Evolutionary conservation across 2,329 filamentous ascomycete species (phyloP).

Genomic region (Microdochium trichocladiopsis): DNA sequence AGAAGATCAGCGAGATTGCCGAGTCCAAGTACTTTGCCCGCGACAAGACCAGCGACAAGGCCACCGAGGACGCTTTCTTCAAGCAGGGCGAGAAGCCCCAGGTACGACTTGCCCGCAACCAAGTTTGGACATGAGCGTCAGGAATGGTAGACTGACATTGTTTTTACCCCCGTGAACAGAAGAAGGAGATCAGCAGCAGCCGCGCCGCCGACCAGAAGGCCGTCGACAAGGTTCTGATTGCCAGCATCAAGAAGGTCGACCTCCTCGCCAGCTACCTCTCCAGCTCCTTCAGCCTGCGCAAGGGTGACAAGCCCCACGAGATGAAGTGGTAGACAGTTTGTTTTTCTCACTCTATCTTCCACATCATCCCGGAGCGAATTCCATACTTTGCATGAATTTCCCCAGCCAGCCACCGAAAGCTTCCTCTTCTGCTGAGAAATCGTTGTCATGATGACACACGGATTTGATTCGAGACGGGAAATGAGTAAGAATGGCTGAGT

Average conservation of each 20-base stretch:
- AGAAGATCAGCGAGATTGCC: conserved; percentile 77
- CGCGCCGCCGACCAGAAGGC: conserved; percentile 97
- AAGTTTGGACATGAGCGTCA: not conserved
- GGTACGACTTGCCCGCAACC: conserved; percentile 51
- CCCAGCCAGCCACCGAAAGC: not conserved
- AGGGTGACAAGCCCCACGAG: conserved; percentile 99
- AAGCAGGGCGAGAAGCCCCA: conserved; percentile 97
- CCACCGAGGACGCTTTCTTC: conserved; percentile 97
- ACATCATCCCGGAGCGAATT: not conserved
- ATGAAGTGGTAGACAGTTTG: conserved; percentile 83
- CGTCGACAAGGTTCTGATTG: conserved; percentile 91
- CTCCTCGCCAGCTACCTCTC: conserved; percentile 89
- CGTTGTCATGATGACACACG: too few relatives aligned
- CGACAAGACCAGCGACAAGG: conserved; percentile 94
- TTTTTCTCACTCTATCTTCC: conserved; percentile 4
- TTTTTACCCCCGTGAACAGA: conserved; percentile 47
- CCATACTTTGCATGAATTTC: not conserved
- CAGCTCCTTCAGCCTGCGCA: conserved; percentile 96
- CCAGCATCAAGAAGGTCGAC: conserved; percentile 97
- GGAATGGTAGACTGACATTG: conserved; percentile 25
- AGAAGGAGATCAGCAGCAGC: conserved; percentile 91
- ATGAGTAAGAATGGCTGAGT: not conserved
- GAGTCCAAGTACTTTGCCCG: conserved; percentile 89
- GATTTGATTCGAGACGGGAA: too few relatives aligned
- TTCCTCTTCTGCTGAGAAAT: not conserved